Evolutionary conservation across 2,329 filamentous ascomycete species (phyloP), one percentile per base, ranked within the genome.

Genomic region (Chaetomiaceae sp.): DNA sequence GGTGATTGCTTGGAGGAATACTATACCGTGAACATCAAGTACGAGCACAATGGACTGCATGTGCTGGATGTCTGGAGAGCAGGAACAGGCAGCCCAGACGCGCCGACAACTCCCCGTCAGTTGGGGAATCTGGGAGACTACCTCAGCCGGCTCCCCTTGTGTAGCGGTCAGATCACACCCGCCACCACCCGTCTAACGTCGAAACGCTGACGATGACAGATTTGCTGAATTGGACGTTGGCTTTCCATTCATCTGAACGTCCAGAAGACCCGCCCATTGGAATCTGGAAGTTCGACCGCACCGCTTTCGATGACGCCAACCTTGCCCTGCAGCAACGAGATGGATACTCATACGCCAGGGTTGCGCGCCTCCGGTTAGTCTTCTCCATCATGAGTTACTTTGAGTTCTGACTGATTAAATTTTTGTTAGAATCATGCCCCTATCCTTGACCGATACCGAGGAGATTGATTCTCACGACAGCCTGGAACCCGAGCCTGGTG

Each of bases 71-170:
- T 58, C 12, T 56, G 56, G 56, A 40, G 55, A 32, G 48, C 48
- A n/a, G 51, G 53, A 3, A 50, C 37, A 3, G 51, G 44, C 5
- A 29, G 32, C 3, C 44, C 50, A 5, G 39, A 47, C 29, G 18
- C 46, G 9, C 41, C 47, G 15, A 39, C 18, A 6, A 49, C 33
- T 10, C 30, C 42, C 5, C 45, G 34, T 18, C 45, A 42, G 24
- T 29, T 55, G 2, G 49, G 51, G 53, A 45, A 54, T 11, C 22
- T 57, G 29, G 55, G 55, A 18, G 48, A 54, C 36, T 57, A 52
- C 35, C 45, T 57, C 2, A 54, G 51, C 29, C 47, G 53, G 1
- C 48, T 57, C 5, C 14, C 47, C 2, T 29, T 37, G 7, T 43
- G 42, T 42, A 49, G 24, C 29, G 49, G 53, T 56, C 5, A 6